Conservation (phyloP, 768 basidiomycete genomes). For the Gymnopilus dilepis region DNA sequence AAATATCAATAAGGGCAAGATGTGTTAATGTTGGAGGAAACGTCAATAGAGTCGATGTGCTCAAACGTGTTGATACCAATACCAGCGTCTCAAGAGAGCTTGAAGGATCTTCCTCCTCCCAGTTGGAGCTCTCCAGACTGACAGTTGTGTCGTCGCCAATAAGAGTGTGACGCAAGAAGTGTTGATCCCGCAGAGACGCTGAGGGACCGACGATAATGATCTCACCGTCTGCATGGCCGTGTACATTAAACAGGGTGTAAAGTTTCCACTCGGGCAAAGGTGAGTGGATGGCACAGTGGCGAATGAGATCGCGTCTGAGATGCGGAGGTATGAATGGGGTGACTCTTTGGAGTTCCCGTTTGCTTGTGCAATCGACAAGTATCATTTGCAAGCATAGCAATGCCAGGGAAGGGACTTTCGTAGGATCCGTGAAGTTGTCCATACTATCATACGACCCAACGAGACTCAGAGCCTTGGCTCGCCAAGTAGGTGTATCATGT, state of each 20-base stretch:
- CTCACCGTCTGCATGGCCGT: constrained; percentile 66
- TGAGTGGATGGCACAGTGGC: constrained; percentile 59
- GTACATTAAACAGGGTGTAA: constrained; percentile 51
- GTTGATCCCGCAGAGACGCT: constrained; percentile 47
- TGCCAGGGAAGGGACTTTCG: constrained; percentile 54
- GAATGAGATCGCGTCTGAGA: constrained; percentile 61
- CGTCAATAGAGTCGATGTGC: constrained; percentile 48
- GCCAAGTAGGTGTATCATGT: constrained; percentile 48
- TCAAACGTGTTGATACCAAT: constrained; percentile 54
- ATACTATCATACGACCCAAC: constrained; percentile 44
- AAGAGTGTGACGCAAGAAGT: constrained; percentile 35
- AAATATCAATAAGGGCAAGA: constrained; percentile 61
- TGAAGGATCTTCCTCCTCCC: constrained; percentile 51
- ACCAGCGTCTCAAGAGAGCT: constrained; percentile 51
- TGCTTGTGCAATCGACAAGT: constrained; percentile 42
- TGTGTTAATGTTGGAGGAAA: constrained; percentile 71
- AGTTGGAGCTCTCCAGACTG: constrained; percentile 30
- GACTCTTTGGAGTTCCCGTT: constrained; percentile 49
- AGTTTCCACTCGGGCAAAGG: constrained; percentile 60
- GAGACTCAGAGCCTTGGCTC: constrained; percentile 59
- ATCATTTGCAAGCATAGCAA: constrained; percentile 62
- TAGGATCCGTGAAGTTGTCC: constrained; percentile 23
- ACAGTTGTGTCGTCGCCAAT: not conserved
- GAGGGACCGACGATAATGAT: constrained; percentile 65
- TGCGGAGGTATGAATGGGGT: constrained; percentile 60